Conservation (phyloP, 1,139 yeast species). For the Nakaseomyces sp. region DNA sequence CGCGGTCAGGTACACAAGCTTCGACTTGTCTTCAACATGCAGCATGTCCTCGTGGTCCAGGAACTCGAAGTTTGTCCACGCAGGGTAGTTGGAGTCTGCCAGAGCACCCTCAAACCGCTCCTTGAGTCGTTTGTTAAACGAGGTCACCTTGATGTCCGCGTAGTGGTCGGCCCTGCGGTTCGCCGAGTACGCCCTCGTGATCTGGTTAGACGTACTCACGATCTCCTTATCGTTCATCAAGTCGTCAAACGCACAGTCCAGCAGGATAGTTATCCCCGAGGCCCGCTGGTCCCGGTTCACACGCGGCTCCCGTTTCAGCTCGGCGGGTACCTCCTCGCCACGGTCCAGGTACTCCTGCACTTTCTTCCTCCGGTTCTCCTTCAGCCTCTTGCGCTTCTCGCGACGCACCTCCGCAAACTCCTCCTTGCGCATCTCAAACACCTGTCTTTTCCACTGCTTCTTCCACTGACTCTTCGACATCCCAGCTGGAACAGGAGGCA, state of each 20-base stretch:
- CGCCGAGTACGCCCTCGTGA: conserved; percentile 73
- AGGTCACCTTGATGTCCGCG: conserved; percentile 53
- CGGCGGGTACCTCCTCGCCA: conserved; percentile 34
- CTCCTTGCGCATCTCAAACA: conserved; percentile 59
- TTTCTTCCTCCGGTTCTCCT: conserved; percentile 32
- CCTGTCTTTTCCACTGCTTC: conserved; percentile 48
- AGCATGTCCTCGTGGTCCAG: conserved; percentile 36
- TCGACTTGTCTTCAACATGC: conserved; percentile 17
- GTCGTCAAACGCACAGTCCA: conserved; percentile 89
- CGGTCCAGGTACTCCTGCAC: conserved; percentile 30
- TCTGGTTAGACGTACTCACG: conserved; percentile 67
- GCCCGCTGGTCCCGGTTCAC: conserved; percentile 37
- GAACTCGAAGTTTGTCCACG: conserved; percentile 62
- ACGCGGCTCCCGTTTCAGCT: conserved; percentile 28
- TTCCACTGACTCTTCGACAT: conserved; percentile 83
- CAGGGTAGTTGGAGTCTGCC: conserved; percentile 43
- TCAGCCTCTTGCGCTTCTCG: conserved; percentile 43
- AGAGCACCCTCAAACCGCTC: conserved; percentile 60
- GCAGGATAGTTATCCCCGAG: conserved; percentile 46
- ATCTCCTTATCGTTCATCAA: conserved; percentile 77
- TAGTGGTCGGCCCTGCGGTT: conserved; percentile 54
- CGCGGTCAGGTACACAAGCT: conserved; percentile 68
- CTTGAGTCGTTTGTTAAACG: conserved; percentile 59
- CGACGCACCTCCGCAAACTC: conserved; percentile 44
- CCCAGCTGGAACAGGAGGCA: conserved; percentile 57